These are phyloP conservation scores for Fagopyrum homotropicum DNA, from an alignment of 148 eudicot genomes.

Conservation along the genomic window DNA sequence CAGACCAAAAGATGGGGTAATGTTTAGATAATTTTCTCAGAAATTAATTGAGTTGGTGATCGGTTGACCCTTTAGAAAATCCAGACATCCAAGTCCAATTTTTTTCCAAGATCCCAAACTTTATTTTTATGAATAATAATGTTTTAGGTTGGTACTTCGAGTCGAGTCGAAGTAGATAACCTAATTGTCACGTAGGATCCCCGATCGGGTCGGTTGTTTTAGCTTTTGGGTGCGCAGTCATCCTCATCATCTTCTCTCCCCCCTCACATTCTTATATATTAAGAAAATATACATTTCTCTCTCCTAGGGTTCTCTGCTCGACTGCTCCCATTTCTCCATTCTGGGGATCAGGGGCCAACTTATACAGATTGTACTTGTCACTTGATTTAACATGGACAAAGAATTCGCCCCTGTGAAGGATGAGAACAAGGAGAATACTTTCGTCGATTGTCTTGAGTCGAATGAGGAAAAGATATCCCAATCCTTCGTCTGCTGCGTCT, in stretches of 20 bases:
- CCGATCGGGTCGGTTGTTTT: too few species aligned
- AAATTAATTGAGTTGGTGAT: too few species aligned
- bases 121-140: too few species aligned
- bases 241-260: neutral
- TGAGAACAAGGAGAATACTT: conserved; percentile 6
- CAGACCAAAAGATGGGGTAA: too few species aligned
- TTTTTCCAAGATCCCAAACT: too few species aligned
- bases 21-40: too few species aligned
- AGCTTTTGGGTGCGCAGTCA: too few species aligned
- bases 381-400: neutral
- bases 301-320: conserved; percentile 5
- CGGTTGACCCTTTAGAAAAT: too few species aligned
- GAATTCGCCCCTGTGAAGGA: neutral
- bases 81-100: too few species aligned
- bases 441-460: conserved; percentile 17
- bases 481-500: conserved; percentile 55
- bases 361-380: neutral
- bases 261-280: neutral
- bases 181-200: too few species aligned
- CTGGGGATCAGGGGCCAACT: neutral
- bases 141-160: too few species aligned
- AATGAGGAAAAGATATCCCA: conserved; percentile 36
- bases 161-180: too few species aligned
- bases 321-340: neutral
- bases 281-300: neutral